These are phyloP conservation scores for Cucurbita ficifolia DNA, from an alignment of 306 rosid genomes.

Conservation along the genomic window DNA sequence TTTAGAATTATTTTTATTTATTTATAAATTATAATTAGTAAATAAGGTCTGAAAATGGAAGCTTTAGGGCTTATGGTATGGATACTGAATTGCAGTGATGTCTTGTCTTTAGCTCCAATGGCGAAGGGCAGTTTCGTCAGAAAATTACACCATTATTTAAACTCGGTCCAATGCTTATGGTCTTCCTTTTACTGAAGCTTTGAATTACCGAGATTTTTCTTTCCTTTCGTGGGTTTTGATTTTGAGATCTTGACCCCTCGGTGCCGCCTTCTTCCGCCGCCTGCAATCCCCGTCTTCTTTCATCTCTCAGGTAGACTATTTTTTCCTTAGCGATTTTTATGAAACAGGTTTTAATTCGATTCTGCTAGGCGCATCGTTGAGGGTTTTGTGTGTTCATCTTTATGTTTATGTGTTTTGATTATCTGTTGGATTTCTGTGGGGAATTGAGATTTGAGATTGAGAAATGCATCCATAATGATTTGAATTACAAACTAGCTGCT, in stretches of 20 bases:
- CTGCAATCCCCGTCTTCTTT: neutral
- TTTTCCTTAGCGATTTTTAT: neutral
- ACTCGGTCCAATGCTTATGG: neutral
- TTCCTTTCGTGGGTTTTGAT: neutral
- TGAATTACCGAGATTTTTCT: neutral
- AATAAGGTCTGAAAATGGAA: neutral
- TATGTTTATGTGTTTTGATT: too few species aligned
- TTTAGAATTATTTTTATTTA: too few species aligned
- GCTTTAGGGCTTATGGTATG: neutral
- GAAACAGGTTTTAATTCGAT: neutral
- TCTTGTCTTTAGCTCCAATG: neutral
- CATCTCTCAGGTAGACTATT: neutral
- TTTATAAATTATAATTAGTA: too few species aligned
- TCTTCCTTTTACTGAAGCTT: neutral
- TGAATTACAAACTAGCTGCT: neutral
- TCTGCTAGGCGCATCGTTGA: neutral
- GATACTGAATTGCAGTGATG: neutral
- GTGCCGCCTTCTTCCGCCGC: neutral
- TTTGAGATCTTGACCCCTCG: neutral
- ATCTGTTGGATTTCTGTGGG: neutral
- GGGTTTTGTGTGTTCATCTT: neutral
- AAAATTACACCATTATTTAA: neutral
- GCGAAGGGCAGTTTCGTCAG: neutral
- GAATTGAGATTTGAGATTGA: neutral
- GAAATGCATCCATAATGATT: neutral